These are phyloP conservation scores for Fusarium keratoplasticum DNA, from an alignment of 2,329 filamentous ascomycete species.

Conservation along the genomic window DNA sequence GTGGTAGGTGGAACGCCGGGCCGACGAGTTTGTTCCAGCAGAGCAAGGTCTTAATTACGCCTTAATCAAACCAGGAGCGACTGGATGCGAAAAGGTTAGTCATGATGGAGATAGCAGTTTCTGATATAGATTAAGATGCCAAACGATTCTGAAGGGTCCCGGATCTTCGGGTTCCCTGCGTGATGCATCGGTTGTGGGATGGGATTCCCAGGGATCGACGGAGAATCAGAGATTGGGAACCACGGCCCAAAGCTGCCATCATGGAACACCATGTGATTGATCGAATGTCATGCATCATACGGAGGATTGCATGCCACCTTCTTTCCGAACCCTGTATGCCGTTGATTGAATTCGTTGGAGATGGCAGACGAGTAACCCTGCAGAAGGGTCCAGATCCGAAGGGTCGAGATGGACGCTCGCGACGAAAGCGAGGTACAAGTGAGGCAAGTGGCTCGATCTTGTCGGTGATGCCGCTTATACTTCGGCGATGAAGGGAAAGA, in stretches of 20 bases:
- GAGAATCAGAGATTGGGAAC: conserved; percentile 4
- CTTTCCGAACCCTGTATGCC: conserved; percentile 1
- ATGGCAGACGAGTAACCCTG: neutral
- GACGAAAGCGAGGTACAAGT: neutral
- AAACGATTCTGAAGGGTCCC: neutral
- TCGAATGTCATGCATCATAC: conserved; percentile 11
- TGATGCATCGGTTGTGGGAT: conserved; percentile 1
- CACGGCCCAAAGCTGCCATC: neutral
- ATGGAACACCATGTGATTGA: conserved; percentile 6
- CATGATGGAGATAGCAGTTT: conserved; percentile 1
- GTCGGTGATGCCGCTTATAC: conserved; percentile 5
- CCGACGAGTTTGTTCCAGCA: conserved; percentile 20
- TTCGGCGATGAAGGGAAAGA: neutral
- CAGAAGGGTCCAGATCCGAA: neutral
- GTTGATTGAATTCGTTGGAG: neutral
- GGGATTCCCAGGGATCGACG: neutral
- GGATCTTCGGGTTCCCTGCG: neutral
- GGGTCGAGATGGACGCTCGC: neutral
- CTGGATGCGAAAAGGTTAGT: neutral
- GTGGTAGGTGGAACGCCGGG: conserved; percentile 18
- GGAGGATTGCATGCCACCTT: conserved; percentile 11
- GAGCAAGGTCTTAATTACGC: neutral
- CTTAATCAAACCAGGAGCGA: neutral
- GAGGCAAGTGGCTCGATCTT: neutral
- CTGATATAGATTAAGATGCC: neutral